phyloP scores from a whole-genome alignment of 768 basidiomycete species.

The Tylopilus balloui region DNA sequence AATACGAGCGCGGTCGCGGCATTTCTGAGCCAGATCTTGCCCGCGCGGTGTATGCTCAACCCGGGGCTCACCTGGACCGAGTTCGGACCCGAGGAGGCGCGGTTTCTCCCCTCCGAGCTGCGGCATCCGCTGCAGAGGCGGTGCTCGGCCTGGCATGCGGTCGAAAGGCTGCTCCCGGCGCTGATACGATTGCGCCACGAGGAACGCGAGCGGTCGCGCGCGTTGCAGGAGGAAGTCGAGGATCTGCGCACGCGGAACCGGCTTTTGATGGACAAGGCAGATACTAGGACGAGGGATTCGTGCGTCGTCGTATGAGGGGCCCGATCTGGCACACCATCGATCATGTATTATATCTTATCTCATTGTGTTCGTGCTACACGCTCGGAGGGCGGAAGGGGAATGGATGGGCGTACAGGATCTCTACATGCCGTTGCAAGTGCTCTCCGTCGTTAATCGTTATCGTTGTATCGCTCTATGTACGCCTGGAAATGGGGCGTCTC shows the following conservation, averaged over 20 bases:
- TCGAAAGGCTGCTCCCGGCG: constrained; percentile 40
- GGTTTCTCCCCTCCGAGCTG: constrained; percentile 4
- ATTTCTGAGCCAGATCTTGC: constrained; percentile 51
- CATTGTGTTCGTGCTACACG: no score
- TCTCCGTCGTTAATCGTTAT: neutral
- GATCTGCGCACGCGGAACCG: constrained; percentile 45
- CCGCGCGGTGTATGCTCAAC: constrained; percentile 39
- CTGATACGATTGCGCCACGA: constrained; percentile 41
- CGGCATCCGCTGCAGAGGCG: constrained; percentile 17
- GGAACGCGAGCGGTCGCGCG: constrained; percentile 37
- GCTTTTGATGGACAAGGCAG: constrained; percentile 37
- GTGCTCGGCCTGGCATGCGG: constrained; percentile 40
- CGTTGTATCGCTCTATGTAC: no score
- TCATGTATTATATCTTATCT: no score
- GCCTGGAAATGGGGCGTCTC: no score
- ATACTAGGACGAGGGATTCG: constrained; percentile 19
- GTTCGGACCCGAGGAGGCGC: constrained; percentile 14
- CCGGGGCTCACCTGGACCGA: constrained; percentile 48
- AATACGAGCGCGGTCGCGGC: constrained; percentile 44
- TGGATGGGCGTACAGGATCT: no score
- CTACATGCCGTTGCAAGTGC: no score
- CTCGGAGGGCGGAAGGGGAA: no score
- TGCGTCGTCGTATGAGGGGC: no score
- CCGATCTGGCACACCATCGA: no score
- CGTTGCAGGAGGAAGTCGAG: constrained; percentile 43